phyloP scores from a whole-genome alignment of 352 stramenopile species.

The Globisporangium abappressorium region DNA sequence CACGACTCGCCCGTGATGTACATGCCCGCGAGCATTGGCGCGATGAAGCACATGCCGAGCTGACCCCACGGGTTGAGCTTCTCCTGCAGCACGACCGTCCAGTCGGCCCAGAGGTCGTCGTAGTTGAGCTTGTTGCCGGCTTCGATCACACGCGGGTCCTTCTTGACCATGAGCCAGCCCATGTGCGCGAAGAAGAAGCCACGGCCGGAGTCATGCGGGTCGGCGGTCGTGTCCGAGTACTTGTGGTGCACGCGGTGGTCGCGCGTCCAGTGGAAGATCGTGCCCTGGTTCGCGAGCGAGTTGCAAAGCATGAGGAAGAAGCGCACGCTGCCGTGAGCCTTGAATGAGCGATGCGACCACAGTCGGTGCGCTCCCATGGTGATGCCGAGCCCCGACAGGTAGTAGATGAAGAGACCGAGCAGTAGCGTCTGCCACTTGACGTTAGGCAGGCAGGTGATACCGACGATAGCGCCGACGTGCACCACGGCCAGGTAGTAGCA shows the following conservation, averaged over 20 bases:
- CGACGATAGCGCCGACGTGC: too few relatives aligned
- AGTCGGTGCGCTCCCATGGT: constrained; percentile 97
- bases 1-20: constrained; percentile 92
- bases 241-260: constrained; percentile 99
- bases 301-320: constrained; percentile 98
- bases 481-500: too few relatives aligned
- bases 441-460: too few relatives aligned
- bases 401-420: too few relatives aligned
- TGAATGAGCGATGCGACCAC: constrained; percentile 96
- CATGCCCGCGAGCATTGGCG: constrained; percentile 90
- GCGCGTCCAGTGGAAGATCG: constrained; percentile 97
- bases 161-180: constrained; percentile 98
- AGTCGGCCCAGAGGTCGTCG: constrained; percentile 95
- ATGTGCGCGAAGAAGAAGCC: constrained; percentile 99
- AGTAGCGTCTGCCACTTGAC: too few relatives aligned
- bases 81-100: constrained; percentile 94
- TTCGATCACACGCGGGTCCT: constrained; percentile 91
- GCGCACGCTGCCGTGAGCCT: constrained; percentile 88
- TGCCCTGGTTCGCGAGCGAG: constrained; percentile 97
- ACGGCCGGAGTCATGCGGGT: constrained; percentile 95
- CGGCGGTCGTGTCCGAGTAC: constrained; percentile 94
- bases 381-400: constrained; percentile 94
- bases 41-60: constrained; percentile 97
- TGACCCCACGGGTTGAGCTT: constrained; percentile 97
- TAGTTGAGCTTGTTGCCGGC: constrained; percentile 94